phyloP scores from a whole-genome alignment of 169 alveolate species.

The Besnoitia besnoiti region DNA sequence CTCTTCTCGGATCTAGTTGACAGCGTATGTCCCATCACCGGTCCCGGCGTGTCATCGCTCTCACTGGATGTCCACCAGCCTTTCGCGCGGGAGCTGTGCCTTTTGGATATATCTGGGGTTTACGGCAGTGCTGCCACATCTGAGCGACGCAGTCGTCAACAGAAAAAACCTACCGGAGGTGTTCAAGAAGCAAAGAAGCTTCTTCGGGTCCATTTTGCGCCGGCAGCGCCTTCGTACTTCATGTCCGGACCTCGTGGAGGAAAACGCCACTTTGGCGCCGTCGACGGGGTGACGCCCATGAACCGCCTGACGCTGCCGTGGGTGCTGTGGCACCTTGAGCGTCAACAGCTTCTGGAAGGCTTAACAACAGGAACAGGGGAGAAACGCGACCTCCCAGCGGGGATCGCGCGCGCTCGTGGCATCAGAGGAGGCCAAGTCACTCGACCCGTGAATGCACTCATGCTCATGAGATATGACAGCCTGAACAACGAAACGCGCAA shows the following conservation, averaged over 20 bases:
- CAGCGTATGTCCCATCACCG: neutral
- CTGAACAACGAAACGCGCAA: neutral
- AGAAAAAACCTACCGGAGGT: neutral
- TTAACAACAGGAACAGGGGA: neutral
- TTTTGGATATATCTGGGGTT: neutral
- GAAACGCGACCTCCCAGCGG: neutral
- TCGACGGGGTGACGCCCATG: neutral
- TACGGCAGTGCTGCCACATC: neutral
- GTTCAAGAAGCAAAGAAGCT: neutral
- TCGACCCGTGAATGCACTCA: slow-evolving; percentile 5
- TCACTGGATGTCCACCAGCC: neutral
- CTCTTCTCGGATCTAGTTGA: neutral
- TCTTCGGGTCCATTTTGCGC: neutral
- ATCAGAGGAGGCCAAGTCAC: neutral
- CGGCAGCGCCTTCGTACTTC: neutral
- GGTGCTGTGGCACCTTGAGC: neutral
- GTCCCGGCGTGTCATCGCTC: neutral
- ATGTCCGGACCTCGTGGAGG: neutral
- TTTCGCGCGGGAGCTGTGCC: neutral
- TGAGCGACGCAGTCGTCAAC: no score
- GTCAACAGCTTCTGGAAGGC: neutral
- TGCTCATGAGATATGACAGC: slow-evolving; percentile 5
- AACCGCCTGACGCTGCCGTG: neutral
- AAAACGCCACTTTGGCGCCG: neutral
- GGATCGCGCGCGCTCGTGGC: neutral